A percentile compares a stretch with the other conserved stretches of the same genome.
phyloP scores from a whole-genome alignment of 2,329 filamentous ascomycete genomes.

The Juglanconis oblonga region DNA sequence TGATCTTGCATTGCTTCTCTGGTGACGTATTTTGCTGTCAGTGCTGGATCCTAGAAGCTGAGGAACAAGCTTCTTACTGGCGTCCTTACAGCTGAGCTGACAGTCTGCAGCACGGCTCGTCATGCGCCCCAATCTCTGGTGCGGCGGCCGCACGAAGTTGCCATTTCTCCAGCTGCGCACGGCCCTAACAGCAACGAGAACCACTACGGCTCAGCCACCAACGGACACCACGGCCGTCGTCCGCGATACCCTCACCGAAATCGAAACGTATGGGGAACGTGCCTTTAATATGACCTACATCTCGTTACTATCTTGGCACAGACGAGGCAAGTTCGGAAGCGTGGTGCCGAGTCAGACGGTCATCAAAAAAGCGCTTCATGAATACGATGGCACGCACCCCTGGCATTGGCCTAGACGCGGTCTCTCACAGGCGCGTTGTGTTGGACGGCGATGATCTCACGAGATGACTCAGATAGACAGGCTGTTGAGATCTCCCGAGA shows the following conservation, averaged over 20 bases:
- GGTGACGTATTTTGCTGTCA: not conserved
- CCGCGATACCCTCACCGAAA: not conserved
- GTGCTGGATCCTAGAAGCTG: not conserved
- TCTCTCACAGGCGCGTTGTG: too few species aligned
- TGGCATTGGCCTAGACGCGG: too few species aligned
- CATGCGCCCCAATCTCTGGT: not conserved
- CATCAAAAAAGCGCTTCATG: not conserved
- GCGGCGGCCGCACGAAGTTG: not conserved
- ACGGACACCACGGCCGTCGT: not conserved
- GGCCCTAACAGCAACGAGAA: too few species aligned
- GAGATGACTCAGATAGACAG: not conserved
- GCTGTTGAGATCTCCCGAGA: not conserved
- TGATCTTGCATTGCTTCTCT: not conserved
- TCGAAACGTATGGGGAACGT: not conserved
- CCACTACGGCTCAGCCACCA: not conserved
- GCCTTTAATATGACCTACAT: not conserved
- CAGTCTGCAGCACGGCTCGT: not conserved
- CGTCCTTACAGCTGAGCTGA: not conserved
- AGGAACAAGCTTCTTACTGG: not conserved
- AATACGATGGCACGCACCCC: not conserved
- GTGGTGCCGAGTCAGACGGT: not conserved
- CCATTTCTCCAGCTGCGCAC: not conserved
- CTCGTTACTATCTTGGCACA: not conserved
- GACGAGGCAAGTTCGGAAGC: not conserved
- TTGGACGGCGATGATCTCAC: not conserved